Conservation (phyloP, 23 red algal genomes). For the Gracilaria gracilis region DNA sequence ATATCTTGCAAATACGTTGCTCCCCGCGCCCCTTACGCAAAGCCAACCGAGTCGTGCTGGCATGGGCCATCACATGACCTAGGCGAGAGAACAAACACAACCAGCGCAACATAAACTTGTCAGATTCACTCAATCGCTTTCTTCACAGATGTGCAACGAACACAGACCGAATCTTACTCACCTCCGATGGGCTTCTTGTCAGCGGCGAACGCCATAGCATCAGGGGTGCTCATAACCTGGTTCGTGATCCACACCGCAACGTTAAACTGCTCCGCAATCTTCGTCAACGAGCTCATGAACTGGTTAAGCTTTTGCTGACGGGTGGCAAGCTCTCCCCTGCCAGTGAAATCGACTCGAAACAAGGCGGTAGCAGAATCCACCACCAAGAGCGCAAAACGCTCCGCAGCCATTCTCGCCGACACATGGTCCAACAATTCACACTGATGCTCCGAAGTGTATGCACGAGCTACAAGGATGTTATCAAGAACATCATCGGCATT, state of each 20-base stretch:
- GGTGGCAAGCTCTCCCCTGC: conserved; percentile 86
- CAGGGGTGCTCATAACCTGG: conserved; percentile 85
- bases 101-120: neutral
- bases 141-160: neutral
- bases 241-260: conserved; percentile 96
- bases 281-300: conserved; percentile 89
- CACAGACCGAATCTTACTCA: neutral
- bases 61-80: conserved; percentile 97
- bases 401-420: conserved; percentile 82
- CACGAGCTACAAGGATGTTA: conserved; percentile 93
- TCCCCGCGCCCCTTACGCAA: conserved; percentile 96
- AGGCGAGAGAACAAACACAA: neutral
- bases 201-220: conserved; percentile 76
- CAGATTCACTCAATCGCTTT: neutral
- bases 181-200: conserved; percentile 71
- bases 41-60: conserved; percentile 87
- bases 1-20: conserved; percentile 96
- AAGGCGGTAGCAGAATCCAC: conserved; percentile 97
- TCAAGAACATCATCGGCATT: conserved; percentile 94
- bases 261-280: conserved; percentile 97
- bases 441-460: conserved; percentile 97
- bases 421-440: conserved; percentile 90
- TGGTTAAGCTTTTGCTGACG: conserved; percentile 96
- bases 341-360: conserved; percentile 93
- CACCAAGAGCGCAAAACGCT: conserved; percentile 84